Percentiles rank a stretch among this genome's conserved stretches.
phyloP scores from a whole-genome alignment of 2,329 filamentous ascomycete genomes.

The Sporothrix dimorphospora region DNA sequence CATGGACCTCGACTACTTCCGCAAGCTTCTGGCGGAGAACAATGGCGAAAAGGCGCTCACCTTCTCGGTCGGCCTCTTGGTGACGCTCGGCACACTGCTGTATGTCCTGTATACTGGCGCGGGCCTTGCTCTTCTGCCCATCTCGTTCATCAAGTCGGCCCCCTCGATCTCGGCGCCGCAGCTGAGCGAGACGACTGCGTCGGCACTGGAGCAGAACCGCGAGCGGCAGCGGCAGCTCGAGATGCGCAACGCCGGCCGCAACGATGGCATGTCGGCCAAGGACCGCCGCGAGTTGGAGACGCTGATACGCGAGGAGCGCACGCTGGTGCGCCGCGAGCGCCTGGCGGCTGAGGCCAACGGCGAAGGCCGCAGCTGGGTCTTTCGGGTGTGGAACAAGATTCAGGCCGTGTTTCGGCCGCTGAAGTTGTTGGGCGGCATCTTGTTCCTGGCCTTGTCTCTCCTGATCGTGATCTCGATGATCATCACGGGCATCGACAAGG shows the following conservation, averaged over 20 bases:
- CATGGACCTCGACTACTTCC: constrained; percentile 90
- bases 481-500: constrained; percentile 94
- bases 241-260: constrained; percentile 75
- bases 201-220: constrained; percentile 82
- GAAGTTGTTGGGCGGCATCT: constrained; percentile 81
- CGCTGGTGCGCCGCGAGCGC: constrained; percentile 83
- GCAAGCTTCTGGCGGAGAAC: constrained; percentile 78
- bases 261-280: constrained; percentile 76
- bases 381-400: constrained; percentile 76
- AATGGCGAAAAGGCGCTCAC: constrained; percentile 90
- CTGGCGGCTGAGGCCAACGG: constrained; percentile 81
- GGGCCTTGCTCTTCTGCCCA: constrained; percentile 84
- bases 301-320: constrained; percentile 87
- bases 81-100: constrained; percentile 81
- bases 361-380: constrained; percentile 73
- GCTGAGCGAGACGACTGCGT: constrained; percentile 73
- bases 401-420: constrained; percentile 84
- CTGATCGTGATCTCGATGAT: constrained; percentile 90
- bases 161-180: constrained; percentile 83
- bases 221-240: constrained; percentile 92
- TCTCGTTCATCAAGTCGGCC: constrained; percentile 89
- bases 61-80: constrained; percentile 85
- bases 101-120: constrained; percentile 88
- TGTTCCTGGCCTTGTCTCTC: constrained; percentile 74
- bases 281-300: constrained; percentile 87